phyloP scores from a whole-genome alignment of 306 rosid genomes.

The Rubus parviflorus region DNA sequence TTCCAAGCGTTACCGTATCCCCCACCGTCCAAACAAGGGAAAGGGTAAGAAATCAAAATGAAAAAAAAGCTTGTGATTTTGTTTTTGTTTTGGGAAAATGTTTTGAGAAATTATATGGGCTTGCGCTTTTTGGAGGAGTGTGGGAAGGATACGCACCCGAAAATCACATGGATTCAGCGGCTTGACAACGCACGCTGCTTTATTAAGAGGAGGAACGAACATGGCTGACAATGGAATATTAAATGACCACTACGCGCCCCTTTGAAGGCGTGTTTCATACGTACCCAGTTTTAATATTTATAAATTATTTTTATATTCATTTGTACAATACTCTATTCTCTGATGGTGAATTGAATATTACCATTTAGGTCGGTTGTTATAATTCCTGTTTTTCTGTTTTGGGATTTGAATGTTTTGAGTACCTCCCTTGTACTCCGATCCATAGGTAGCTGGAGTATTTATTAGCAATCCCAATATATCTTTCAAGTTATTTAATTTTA shows the following conservation, averaged over 20 bases:
- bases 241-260: constrained; percentile 10
- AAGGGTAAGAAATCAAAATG: neutral
- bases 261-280: neutral
- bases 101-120: neutral
- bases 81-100: neutral
- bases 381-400: neutral
- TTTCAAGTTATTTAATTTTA: neutral
- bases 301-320: neutral
- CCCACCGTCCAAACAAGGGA: neutral
- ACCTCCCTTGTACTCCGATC: constrained; percentile 27
- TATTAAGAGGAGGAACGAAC: constrained; percentile 24
- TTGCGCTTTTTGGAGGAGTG: constrained; percentile 3
- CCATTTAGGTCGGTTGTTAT: neutral
- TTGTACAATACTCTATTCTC: neutral
- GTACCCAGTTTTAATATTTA: neutral
- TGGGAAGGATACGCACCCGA: constrained; percentile 21
- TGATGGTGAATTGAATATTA: neutral
- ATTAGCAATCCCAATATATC: neutral
- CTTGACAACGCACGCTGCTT: constrained; percentile 40
- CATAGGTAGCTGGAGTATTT: neutral
- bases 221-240: constrained; percentile 28
- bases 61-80: neutral
- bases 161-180: constrained; percentile 38
- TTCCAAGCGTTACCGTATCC: neutral
- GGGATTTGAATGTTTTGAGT: constrained; percentile 5